Conservation (phyloP, 768 basidiomycete species). For the Calocera cornea region DNA sequence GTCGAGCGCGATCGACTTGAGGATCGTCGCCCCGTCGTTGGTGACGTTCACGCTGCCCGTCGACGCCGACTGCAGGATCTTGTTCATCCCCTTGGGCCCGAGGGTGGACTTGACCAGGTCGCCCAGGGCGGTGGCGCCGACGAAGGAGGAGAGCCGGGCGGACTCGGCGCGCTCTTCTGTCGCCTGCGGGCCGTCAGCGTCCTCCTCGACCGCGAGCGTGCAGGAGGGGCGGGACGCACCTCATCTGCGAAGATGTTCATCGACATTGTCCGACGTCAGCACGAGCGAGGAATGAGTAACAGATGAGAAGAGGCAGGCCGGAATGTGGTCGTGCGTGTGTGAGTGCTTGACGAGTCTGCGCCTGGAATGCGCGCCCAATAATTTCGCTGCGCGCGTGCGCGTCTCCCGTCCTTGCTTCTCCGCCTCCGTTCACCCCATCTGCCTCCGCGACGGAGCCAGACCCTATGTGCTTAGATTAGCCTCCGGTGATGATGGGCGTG, state of each 20-base stretch:
- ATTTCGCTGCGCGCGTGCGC: neutral
- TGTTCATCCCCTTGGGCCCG: conserved; percentile 99
- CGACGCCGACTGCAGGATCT: conserved; percentile 86
- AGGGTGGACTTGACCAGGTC: conserved; percentile 98
- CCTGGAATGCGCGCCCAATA: neutral
- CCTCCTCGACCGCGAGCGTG: neutral
- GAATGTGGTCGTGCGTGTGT: neutral
- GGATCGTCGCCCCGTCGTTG: conserved; percentile 96
- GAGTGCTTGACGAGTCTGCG: neutral
- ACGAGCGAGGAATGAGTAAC: neutral
- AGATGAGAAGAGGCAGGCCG: neutral
- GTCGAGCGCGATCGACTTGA: conserved; percentile 93
- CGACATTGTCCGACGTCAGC: conserved; percentile 37
- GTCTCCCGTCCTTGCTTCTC: neutral
- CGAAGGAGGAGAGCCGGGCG: conserved; percentile 94
- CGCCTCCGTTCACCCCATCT: neutral
- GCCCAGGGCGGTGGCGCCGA: conserved; percentile 91
- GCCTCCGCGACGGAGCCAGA: neutral
- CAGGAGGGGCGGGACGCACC: conserved; percentile 23
- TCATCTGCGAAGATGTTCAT: conserved; percentile 60
- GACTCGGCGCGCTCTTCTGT: conserved; percentile 88
- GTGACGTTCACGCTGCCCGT: conserved; percentile 91
- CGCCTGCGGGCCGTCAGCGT: conserved; percentile 21
- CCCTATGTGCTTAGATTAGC: neutral
- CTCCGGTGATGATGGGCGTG: neutral